A percentile compares a stretch with the other conserved stretches of the same genome.
These are phyloP conservation scores for Thermothelomyces thermophilus DNA, from an alignment of 2,329 filamentous ascomycete genomes.

Conservation along the genomic window DNA sequence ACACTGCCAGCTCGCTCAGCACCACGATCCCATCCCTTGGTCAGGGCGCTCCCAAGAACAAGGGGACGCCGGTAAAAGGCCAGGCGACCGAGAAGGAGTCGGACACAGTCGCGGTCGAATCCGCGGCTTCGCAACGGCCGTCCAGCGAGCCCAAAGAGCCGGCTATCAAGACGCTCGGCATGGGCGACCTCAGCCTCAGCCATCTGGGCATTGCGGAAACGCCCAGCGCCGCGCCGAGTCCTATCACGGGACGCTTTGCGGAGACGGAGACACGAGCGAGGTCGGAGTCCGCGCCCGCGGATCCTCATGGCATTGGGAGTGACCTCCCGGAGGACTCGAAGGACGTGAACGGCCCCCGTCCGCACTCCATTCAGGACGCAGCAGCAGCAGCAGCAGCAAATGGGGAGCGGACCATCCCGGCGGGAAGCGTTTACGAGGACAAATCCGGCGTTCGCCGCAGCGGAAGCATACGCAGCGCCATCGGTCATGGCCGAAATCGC, in stretches of 20 bases:
- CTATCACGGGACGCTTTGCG: constrained; percentile 49
- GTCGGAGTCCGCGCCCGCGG: constrained; percentile 54
- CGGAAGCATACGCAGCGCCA: constrained; percentile 60
- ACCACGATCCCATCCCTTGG: constrained; percentile 61
- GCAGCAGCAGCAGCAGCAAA: too few species aligned
- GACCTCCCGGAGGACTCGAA: constrained; percentile 36
- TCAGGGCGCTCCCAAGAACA: constrained; percentile 44
- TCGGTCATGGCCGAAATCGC: constrained; percentile 60
- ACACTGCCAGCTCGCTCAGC: constrained; percentile 70
- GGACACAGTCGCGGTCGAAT: constrained; percentile 39
- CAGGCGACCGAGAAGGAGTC: constrained; percentile 29
- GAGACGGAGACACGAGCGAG: constrained; percentile 44
- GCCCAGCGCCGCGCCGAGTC: constrained; percentile 47
- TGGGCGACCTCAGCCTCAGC: constrained; percentile 81
- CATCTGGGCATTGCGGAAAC: constrained; percentile 72
- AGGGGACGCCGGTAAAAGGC: constrained; percentile 28
- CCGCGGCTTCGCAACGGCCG: constrained; percentile 35
- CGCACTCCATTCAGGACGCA: constrained; percentile 50
- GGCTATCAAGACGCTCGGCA: constrained; percentile 82
- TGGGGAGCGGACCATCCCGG: constrained; percentile 60
- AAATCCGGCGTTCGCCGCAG: constrained; percentile 55
- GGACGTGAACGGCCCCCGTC: constrained; percentile 33
- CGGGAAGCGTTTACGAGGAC: constrained; percentile 57
- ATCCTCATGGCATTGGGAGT: constrained; percentile 30
- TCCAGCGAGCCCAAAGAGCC: constrained; percentile 56